Evolutionary conservation across 148 eudicot genomes (phyloP).

Genomic region (Amaranthus hypochondriacus): DNA sequence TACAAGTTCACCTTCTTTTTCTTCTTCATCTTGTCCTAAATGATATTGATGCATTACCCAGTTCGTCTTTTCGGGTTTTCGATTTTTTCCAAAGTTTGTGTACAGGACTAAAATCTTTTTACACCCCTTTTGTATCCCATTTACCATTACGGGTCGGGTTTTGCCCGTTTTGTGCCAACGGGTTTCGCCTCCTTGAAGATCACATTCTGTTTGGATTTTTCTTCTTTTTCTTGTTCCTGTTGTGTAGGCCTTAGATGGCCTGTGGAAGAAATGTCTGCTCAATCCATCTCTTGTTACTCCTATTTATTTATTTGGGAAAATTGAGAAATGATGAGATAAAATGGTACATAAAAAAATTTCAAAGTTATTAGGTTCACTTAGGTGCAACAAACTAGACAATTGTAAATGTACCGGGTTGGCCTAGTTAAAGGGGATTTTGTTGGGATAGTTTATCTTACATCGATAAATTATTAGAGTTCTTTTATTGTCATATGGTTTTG

Average conservation of each 20-base stretch:
- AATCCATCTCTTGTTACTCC: slow-evolving; percentile 97
- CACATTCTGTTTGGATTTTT: slow-evolving; percentile 92
- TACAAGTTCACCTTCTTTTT: slow-evolving; percentile 87
- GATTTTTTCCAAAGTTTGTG: slow-evolving; percentile 84
- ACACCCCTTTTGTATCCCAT: slow-evolving; percentile 88
- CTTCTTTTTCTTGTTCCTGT: slow-evolving; percentile 91
- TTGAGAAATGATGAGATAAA: not conserved
- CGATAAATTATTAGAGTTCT: too few species aligned
- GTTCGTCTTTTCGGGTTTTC: slow-evolving; percentile 90
- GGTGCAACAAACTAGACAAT: slow-evolving; percentile 61
- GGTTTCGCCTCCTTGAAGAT: slow-evolving; percentile 89
- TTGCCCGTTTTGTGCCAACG: slow-evolving; percentile 99
- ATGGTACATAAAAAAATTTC: slow-evolving; percentile 11
- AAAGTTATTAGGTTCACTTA: slow-evolving; percentile 71
- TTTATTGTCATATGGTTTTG: too few species aligned
- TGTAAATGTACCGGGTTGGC: not conserved
- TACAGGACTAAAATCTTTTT: slow-evolving; percentile 86
- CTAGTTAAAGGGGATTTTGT: too few species aligned
- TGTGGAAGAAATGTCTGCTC: slow-evolving; percentile 92
- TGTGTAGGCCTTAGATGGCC: slow-evolving; percentile 97
- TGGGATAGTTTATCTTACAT: too few species aligned
- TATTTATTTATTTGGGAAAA: slow-evolving; percentile 1
- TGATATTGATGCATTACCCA: slow-evolving; percentile 99
- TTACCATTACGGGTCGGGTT: slow-evolving; percentile 83
- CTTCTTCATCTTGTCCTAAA: slow-evolving; percentile 86